Evolutionary conservation across 2,329 filamentous ascomycete genomes (phyloP).

Genomic region (Akanthomyces dipterigenus): DNA sequence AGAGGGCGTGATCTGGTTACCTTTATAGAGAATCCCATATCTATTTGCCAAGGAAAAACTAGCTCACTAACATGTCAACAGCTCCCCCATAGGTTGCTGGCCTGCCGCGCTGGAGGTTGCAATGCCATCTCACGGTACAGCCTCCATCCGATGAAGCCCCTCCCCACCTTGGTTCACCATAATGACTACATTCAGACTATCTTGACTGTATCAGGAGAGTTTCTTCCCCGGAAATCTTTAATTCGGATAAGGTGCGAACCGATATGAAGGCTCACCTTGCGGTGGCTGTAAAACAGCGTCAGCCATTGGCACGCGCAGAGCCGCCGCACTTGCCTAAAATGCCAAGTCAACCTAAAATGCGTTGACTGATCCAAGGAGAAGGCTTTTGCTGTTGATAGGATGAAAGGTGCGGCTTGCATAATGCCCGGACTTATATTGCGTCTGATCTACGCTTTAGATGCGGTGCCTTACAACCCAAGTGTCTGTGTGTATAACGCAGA

Average conservation of each 20-base stretch:
- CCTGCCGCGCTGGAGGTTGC: background rate
- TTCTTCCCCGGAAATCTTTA: slow-evolving; percentile 5
- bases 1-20: background rate
- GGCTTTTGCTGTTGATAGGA: background rate
- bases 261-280: slow-evolving; percentile 8
- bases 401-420: background rate
- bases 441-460: slow-evolving; percentile 9
- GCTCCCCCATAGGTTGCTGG: background rate
- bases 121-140: slow-evolving; percentile 3
- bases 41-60: background rate
- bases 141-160: background rate
- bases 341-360: background rate
- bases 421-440: background rate
- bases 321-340: background rate
- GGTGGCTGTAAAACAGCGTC: background rate
- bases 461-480: background rate
- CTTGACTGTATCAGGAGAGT: slow-evolving; percentile 7
- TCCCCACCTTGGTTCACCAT: background rate
- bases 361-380: background rate
- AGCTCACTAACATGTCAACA: background rate
- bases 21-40: background rate
- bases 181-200: background rate
- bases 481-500: background rate
- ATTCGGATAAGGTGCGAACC: slow-evolving; percentile 9
- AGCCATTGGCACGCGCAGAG: background rate